These are phyloP conservation scores for Entonaema liquescens DNA, from an alignment of 495 filamentous ascomycete species.

Conservation along the genomic window DNA sequence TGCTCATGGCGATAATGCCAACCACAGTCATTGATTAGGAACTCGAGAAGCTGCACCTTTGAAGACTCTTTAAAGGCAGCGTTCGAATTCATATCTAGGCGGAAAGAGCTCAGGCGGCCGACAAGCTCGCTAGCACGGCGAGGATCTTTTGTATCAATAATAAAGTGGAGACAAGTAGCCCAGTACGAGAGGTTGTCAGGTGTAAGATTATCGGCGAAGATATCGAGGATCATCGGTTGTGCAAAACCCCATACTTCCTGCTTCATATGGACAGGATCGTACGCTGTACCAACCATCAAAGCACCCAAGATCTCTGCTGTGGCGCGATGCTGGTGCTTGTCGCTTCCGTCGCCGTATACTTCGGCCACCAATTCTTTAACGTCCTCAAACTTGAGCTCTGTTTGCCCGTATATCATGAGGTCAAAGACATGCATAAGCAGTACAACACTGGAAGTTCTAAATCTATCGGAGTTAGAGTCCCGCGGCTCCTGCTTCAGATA, in stretches of 20 bases:
- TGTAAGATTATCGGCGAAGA: constrained; percentile 88
- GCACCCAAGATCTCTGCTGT: constrained; percentile 94
- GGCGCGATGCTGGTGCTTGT: constrained; percentile 97
- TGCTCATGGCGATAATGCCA: constrained; percentile 96
- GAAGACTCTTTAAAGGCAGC: constrained; percentile 99
- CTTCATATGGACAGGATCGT: constrained; percentile 73
- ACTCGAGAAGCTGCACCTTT: constrained; percentile 90
- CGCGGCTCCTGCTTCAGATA: constrained; percentile 97
- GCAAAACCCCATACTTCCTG: constrained; percentile 85
- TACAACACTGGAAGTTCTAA: constrained; percentile 84
- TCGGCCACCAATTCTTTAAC: constrained; percentile 78
- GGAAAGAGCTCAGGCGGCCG: constrained; percentile 83
- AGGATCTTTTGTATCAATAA: constrained; percentile 81
- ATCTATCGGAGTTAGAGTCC: constrained; percentile 82
- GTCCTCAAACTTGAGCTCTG: constrained; percentile 82
- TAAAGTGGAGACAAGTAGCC: constrained; percentile 90
- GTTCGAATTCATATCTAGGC: constrained; percentile 92
- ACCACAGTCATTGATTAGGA: constrained; percentile 84
- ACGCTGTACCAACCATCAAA: constrained; percentile 76
- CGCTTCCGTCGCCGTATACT: constrained; percentile 88
- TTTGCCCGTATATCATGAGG: constrained; percentile 77
- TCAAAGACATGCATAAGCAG: constrained; percentile 89
- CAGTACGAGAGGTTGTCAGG: constrained; percentile 95
- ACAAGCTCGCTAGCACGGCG: constrained; percentile 86
- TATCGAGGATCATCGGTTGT: constrained; percentile 85